phyloP scores from a whole-genome alignment of 2,329 filamentous ascomycete species.

The Fusarium lyarnte region DNA sequence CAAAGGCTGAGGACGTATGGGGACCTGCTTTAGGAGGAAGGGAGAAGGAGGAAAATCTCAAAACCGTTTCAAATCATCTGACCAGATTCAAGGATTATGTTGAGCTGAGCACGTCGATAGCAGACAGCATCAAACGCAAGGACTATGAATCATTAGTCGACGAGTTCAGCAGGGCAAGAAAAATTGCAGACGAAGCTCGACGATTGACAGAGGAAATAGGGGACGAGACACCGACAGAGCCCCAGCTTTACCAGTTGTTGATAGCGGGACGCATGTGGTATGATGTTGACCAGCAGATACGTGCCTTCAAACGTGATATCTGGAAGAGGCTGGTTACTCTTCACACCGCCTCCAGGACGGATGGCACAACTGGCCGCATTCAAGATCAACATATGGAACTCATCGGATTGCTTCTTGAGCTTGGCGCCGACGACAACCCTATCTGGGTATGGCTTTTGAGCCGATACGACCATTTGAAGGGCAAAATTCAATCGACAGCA shows the following conservation, averaged over 20 bases:
- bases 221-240: slow-evolving; percentile 72
- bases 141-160: slow-evolving; percentile 91
- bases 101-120: slow-evolving; percentile 79
- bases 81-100: slow-evolving; percentile 84
- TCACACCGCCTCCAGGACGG: slow-evolving; percentile 64
- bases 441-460: slow-evolving; percentile 97
- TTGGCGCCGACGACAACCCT: slow-evolving; percentile 94
- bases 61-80: slow-evolving; percentile 77
- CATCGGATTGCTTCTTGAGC: slow-evolving; percentile 87
- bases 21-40: slow-evolving; percentile 90
- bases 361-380: slow-evolving; percentile 60
- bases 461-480: slow-evolving; percentile 87
- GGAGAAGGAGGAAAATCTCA: slow-evolving; percentile 89
- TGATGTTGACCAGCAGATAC: slow-evolving; percentile 88
- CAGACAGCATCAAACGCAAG: slow-evolving; percentile 87
- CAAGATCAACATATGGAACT: slow-evolving; percentile 92
- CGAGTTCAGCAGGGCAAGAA: slow-evolving; percentile 84
- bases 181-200: slow-evolving; percentile 81
- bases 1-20: slow-evolving; percentile 98
- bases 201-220: slow-evolving; percentile 68
- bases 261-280: slow-evolving; percentile 94
- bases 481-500: slow-evolving; percentile 80
- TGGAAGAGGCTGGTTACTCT: slow-evolving; percentile 83
- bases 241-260: slow-evolving; percentile 85
- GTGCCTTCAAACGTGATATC: slow-evolving; percentile 85